Base-by-base conservation (phyloP, 441 rosid genomes). In the Melastoma candidum region DNA sequence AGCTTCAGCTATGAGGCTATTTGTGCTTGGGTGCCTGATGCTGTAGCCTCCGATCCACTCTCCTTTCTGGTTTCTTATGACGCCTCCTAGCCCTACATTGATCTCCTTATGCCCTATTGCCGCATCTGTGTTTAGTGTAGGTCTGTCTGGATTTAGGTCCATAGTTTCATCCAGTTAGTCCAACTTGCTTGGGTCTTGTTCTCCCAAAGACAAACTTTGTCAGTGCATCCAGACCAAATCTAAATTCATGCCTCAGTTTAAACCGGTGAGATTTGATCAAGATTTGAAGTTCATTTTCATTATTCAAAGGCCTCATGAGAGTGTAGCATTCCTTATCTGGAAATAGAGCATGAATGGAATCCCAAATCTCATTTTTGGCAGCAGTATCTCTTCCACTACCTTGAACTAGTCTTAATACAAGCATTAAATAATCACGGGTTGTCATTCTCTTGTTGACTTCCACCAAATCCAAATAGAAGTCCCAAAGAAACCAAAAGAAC, bases 401-500 rank as follows among this genome's bases (percentile, higher is more conserved):
- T 72, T 83, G 77, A 79, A 87, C 89, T 17, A 95, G 87, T 70
- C 79, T 77, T 68, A 89, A 68, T 45, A 97, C 99, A 71, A 85
- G 73, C 74, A 89, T 97, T 44, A 94, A 59, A 78, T 94, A 94
- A 76, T 94, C 99, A 57, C 97, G 90, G 10, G 97, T 97, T 9
- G 87, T 77, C 66, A 94, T 94, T 78, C 70, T 89, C 59, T 67
- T 72, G 70, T 85, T 76, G 51, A 89, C 96, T 74, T 86, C 99
- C 10, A 60, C 85, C 58, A 94, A 76, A 64, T 87, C 90, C 77
- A 89, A 75, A 77, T 84, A 94, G 63, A 87, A 94, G 71, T 94
- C 99, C 81, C 99, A 77, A 47, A 93, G 72, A 49, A 93, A 93
- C 99, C 99, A 93, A 70, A 93, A 88, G 75, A 93, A 93, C 53